These are phyloP conservation scores for Castanea sativa DNA, from an alignment of 306 rosid species.

Conservation along the genomic window DNA sequence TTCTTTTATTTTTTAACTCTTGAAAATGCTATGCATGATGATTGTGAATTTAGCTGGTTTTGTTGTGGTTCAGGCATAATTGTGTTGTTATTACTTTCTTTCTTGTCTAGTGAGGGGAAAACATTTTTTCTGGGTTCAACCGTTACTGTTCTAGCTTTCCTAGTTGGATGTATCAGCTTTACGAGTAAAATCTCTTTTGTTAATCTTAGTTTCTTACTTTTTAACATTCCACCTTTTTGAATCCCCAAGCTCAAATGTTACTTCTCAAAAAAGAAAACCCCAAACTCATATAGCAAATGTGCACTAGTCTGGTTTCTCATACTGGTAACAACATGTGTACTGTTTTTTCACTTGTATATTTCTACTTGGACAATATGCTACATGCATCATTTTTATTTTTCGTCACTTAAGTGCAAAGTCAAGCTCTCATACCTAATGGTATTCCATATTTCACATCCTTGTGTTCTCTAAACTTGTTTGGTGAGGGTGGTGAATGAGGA, in stretches of 20 bases:
- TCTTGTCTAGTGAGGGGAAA: not conserved
- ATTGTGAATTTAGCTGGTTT: not conserved
- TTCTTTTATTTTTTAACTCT: not conserved
- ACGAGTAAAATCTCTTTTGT: not conserved
- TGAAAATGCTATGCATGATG: not conserved
- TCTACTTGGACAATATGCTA: not conserved
- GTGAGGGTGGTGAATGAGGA: not conserved
- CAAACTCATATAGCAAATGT: not conserved
- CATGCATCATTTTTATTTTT: not conserved
- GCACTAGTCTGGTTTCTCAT: not conserved
- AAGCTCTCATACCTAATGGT: not conserved
- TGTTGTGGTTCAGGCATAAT: not conserved
- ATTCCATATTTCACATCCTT: not conserved
- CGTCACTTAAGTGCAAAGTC: not conserved
- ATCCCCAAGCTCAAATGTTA: not conserved
- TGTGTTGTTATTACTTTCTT: not conserved
- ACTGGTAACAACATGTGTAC: not conserved
- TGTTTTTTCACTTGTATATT: not conserved
- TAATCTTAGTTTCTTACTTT: not conserved
- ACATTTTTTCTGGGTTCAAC: not conserved
- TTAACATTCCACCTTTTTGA: not conserved
- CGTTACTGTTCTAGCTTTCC: not conserved
- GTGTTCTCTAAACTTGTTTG: not conserved
- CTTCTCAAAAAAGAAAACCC: not conserved
- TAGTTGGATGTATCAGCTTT: not conserved